Base-by-base conservation (phyloP, 2,329 filamentous ascomycete species). In the Diaporthe sp. region DNA sequence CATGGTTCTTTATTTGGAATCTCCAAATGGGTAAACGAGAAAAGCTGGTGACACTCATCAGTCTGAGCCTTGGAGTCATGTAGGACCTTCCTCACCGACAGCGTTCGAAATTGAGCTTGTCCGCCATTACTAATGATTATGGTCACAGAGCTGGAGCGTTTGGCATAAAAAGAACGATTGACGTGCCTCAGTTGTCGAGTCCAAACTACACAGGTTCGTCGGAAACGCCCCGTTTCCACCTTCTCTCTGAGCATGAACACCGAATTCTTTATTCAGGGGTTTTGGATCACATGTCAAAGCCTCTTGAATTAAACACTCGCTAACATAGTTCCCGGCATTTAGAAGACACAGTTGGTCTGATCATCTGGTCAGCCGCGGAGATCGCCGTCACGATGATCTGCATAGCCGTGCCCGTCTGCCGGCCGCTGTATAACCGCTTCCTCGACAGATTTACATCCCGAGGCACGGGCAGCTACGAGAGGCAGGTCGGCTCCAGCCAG, bases 1-100 rank as follows among this genome's bases (percentile, higher is more conserved):
- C 84, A 0, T 86, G 84, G 83, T 79, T 83, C 10, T 77, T 85
- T 85, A 79, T 86, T 25, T 85, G 84, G 82, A 78, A 81, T 0
- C 75, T 85, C 17, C 83, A 85, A 68, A 86, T 86, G 83, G 83
- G 82, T 39, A 80, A 75, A 22, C 81, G 81, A 27, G 84, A 86
- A 70, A 86, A 84, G 75, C 79, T 84, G 53, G 79, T 82, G 6
- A 83, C 85, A 15, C 80, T 83, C 0, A 76, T 77, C 15, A 83
- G 83, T 74, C 78, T 86, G 1, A 85, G 84, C 55, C 77, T 86
- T 2, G 84, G 84, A 17, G 74, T 85, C 12, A 81, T 85, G 83
- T 82, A 77, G 77, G 80, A 76, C n/a, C 17, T 50, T 25, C n/a
- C 47, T 4, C 1, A 3, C 22, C 13, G 9, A 13, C 8, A 4